Base-by-base conservation (phyloP, 176 grass and related monocot species). In the Melocanna baccifera region DNA sequence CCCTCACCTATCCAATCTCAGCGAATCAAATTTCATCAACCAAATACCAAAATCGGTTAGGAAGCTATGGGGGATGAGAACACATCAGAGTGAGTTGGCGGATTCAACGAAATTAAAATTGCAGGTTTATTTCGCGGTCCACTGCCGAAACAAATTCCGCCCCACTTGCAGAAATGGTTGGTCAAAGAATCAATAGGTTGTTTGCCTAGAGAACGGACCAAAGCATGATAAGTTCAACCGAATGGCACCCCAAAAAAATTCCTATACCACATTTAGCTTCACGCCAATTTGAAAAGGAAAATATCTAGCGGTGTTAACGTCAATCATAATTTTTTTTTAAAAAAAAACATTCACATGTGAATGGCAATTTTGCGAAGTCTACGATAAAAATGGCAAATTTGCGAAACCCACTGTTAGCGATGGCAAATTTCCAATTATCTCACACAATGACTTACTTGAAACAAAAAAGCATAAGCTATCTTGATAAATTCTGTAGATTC, bases 391-490 rank as follows among this genome's bases (percentile, higher is more conserved):
- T n/a, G n/a, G n/a, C n/a, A n/a, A n/a, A n/a, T n/a, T n/a, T n/a
- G n/a, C n/a, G n/a, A n/a, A n/a, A n/a, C n/a, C n/a, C n/a, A n/a
- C n/a, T n/a, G n/a, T n/a, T n/a, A n/a, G n/a, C n/a, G n/a, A n/a
- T n/a, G n/a, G n/a, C n/a, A n/a, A n/a, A n/a, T n/a, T n/a, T n/a
- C n/a, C n/a, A n/a, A n/a, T n/a, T n/a, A n/a, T n/a, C n/a, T n/a
- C n/a, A n/a, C 71, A 76, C 62, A 42, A 76, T 62, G 16, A 70
- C 42, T 85, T 81, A 55, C 53, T 69, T 50, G 26, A 36, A 78
- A 84, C 46, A 55, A 65, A 47, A 80, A 45, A 16, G 34, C 86
- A 32, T 36, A 63, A 45, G 10, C 13, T 43, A 83, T 83, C 20
- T 52, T 29, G 30, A 14, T 53, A 58, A 34, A 19, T 22, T 51